Evolutionary conservation across 495 filamentous ascomycete species (phyloP).

Genomic region (Penicillium goetzii): DNA sequence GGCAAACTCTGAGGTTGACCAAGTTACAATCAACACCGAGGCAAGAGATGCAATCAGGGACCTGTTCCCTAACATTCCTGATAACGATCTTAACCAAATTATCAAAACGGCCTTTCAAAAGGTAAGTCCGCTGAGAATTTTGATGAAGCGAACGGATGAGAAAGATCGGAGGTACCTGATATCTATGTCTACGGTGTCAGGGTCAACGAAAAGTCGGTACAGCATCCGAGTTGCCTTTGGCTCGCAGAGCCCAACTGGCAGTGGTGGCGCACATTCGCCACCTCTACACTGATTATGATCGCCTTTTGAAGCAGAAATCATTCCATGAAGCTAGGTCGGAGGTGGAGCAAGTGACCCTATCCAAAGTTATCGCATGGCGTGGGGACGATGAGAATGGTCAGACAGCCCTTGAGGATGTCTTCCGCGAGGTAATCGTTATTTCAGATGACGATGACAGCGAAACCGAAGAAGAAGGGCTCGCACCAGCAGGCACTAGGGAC

Average conservation of each 20-base stretch:
- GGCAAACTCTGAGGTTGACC: constrained; percentile 44
- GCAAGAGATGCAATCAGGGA: constrained; percentile 76
- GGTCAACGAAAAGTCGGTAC: constrained; percentile 70
- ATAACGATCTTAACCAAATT: constrained; percentile 74
- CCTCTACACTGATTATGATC: constrained; percentile 83
- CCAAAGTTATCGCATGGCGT: constrained; percentile 82
- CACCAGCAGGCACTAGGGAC: constrained; percentile 30
- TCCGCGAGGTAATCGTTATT: constrained; percentile 80
- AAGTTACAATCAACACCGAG: constrained; percentile 70
- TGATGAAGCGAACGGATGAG: constrained; percentile 6
- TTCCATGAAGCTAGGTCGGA: constrained; percentile 70
- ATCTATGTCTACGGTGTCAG: constrained; percentile 28
- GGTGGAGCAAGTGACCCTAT: constrained; percentile 71
- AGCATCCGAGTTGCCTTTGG: constrained; percentile 64
- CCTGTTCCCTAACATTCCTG: constrained; percentile 84
- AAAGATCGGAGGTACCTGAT: constrained; percentile 26
- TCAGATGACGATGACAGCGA: constrained; percentile 76
- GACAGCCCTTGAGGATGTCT: constrained; percentile 75
- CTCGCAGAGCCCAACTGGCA: constrained; percentile 78
- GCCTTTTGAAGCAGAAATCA: constrained; percentile 63
- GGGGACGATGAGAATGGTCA: constrained; percentile 80
- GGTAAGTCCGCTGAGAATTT: constrained; percentile 50
- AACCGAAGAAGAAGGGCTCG: constrained; percentile 47
- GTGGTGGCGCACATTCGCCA: constrained; percentile 88
- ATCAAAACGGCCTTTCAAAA: constrained; percentile 83